Evolutionary conservation across 2,329 filamentous ascomycete species (phyloP).

Genomic region (Epichloe scottii): DNA sequence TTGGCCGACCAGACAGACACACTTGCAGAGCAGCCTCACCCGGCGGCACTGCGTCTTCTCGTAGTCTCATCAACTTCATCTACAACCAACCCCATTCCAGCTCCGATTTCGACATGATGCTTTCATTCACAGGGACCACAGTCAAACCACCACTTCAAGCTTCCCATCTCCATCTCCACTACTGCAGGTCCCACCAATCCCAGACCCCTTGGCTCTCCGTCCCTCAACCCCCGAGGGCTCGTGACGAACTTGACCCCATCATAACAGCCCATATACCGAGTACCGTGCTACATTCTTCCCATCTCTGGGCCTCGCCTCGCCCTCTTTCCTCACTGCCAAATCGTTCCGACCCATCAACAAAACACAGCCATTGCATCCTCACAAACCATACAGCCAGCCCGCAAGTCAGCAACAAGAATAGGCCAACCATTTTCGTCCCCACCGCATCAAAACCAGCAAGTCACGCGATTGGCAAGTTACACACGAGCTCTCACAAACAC

Average conservation of each 20-base stretch:
- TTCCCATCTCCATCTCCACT: not conserved
- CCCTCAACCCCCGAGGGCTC: not conserved
- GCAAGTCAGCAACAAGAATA: not conserved
- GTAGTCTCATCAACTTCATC: no score
- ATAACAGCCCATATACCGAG: not conserved
- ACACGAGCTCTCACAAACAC: not conserved
- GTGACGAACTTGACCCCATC: not conserved
- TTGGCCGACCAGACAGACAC: no score
- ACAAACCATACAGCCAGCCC: not conserved
- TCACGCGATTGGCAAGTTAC: no score
- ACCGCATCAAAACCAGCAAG: not conserved
- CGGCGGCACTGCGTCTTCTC: no score
- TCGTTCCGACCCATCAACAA: not conserved
- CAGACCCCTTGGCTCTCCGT: not conserved
- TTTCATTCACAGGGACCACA: no score
- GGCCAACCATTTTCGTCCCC: not conserved
- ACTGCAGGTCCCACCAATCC: slow-evolving; percentile 2
- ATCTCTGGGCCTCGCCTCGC: not conserved
- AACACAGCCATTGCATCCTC: not conserved
- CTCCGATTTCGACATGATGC: no score
- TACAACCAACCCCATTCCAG: no score
- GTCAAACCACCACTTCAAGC: no score
- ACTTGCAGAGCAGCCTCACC: no score
- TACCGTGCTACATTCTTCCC: not conserved
- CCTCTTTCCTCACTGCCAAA: not conserved